Evolutionary conservation across 2,329 filamentous ascomycete genomes (phyloP).

Genomic region (Xylaria sp.): DNA sequence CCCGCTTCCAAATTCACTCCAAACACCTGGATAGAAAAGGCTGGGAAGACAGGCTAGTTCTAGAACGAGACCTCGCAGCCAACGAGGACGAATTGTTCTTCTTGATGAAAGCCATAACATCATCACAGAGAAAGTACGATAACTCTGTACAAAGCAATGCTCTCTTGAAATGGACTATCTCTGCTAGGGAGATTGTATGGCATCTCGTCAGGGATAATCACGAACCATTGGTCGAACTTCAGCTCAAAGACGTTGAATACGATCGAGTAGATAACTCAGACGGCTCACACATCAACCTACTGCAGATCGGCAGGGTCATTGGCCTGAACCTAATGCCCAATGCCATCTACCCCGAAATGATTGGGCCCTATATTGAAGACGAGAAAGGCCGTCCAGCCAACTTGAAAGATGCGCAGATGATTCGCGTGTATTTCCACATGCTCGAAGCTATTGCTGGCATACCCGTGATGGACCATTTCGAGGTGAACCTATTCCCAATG

Average conservation of each 20-base stretch:
- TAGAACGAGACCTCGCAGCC: constrained; percentile 87
- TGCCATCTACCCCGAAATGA: constrained; percentile 95
- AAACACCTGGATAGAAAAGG: constrained; percentile 86
- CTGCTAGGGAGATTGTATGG: constrained; percentile 96
- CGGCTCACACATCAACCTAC: constrained; percentile 91
- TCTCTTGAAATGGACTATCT: constrained; percentile 89
- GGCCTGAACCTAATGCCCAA: constrained; percentile 91
- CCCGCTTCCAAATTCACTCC: constrained; percentile 92
- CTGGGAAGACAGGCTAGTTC: constrained; percentile 88
- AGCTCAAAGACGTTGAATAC: constrained; percentile 89
- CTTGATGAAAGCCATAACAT: constrained; percentile 99
- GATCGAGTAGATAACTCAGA: constrained; percentile 97
- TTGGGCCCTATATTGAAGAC: constrained; percentile 84
- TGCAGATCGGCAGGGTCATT: constrained; percentile 87
- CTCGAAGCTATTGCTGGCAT: constrained; percentile 97
- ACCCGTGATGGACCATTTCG: constrained; percentile 95
- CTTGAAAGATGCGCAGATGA: constrained; percentile 79
- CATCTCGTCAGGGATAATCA: constrained; percentile 89
- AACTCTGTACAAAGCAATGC: constrained; percentile 78
- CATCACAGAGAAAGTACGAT: constrained; percentile 88
- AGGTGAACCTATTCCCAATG: constrained; percentile 91
- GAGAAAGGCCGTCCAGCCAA: constrained; percentile 64
- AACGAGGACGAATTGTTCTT: constrained; percentile 99
- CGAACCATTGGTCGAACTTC: constrained; percentile 90
- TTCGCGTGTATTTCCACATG: constrained; percentile 97